phyloP scores from a whole-genome alignment of 2,329 filamentous ascomycete genomes.

The Colletotrichum aenigma region DNA sequence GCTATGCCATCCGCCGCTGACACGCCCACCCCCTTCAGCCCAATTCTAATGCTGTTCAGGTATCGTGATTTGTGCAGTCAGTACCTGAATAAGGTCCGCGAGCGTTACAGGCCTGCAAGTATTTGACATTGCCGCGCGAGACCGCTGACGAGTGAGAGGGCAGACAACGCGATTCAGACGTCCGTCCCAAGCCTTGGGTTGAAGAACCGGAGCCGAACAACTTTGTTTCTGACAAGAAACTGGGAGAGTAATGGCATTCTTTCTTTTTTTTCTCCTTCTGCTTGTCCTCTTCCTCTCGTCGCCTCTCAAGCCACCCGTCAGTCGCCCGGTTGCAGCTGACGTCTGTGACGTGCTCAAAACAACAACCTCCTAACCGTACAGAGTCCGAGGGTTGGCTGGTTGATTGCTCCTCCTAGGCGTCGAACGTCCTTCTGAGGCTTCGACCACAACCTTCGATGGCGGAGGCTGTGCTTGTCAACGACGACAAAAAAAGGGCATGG shows the following conservation, averaged over 20 bases:
- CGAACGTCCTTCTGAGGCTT: neutral
- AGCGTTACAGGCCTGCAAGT: slow-evolving; percentile 1
- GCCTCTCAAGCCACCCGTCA: neutral
- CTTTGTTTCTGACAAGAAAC: neutral
- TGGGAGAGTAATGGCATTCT: neutral
- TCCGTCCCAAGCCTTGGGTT: slow-evolving; percentile 2
- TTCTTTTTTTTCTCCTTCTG: neutral
- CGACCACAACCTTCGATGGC: neutral
- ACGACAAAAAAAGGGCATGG: neutral
- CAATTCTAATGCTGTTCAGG: slow-evolving; percentile 12
- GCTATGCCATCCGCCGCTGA: slow-evolving; percentile 17
- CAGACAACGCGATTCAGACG: slow-evolving; percentile 12
- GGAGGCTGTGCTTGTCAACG: slow-evolving; percentile 15
- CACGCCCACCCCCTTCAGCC: slow-evolving; percentile 17
- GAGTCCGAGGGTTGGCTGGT: neutral
- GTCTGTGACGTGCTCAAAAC: slow-evolving; percentile 16
- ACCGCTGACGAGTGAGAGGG: slow-evolving; percentile 1
- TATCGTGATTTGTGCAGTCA: slow-evolving; percentile 2
- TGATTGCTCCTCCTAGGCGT: neutral
- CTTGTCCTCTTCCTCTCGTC: neutral
- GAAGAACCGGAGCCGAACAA: slow-evolving; percentile 2
- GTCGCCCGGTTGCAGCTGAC: slow-evolving; percentile 12
- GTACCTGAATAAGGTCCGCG: slow-evolving; percentile 14
- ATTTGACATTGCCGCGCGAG: slow-evolving; percentile 14
- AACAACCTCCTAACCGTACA: neutral